These are phyloP conservation scores for Typha latifolia DNA, from an alignment of 176 grass and related monocot species.

Conservation along the genomic window DNA sequence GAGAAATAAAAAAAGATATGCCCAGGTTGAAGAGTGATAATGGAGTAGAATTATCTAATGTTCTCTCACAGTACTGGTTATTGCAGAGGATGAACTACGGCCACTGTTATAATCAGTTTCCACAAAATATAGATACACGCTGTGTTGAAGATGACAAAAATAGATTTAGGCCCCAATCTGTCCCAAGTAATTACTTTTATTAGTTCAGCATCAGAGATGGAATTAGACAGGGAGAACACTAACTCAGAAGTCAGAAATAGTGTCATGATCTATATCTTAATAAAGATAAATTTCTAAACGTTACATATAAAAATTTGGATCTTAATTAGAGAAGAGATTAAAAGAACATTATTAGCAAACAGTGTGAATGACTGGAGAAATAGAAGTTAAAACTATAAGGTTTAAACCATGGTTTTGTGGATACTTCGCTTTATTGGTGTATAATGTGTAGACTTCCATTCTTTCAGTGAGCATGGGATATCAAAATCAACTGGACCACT, in stretches of 20 bases:
- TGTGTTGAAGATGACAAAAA: background rate
- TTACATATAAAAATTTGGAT: background rate
- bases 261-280: no score
- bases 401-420: conserved; percentile 3
- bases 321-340: conserved; percentile 4
- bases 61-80: no score
- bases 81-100: no score
- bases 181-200: background rate
- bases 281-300: no score
- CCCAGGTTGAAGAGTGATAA: background rate
- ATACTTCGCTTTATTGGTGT: conserved; percentile 54
- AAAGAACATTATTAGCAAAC: background rate
- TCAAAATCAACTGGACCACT: conserved; percentile 35
- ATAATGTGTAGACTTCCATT: conserved; percentile 37
- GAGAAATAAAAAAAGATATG: background rate
- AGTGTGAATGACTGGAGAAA: background rate
- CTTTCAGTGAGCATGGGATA: conserved; percentile 24
- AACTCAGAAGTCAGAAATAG: no score
- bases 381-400: no score
- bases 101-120: background rate
- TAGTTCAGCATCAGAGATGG: no score
- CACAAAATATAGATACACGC: background rate
- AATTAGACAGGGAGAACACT: no score
- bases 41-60: no score
- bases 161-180: background rate